phyloP scores from a whole-genome alignment of 208 protist species.

The Crithidia bombi region DNA sequence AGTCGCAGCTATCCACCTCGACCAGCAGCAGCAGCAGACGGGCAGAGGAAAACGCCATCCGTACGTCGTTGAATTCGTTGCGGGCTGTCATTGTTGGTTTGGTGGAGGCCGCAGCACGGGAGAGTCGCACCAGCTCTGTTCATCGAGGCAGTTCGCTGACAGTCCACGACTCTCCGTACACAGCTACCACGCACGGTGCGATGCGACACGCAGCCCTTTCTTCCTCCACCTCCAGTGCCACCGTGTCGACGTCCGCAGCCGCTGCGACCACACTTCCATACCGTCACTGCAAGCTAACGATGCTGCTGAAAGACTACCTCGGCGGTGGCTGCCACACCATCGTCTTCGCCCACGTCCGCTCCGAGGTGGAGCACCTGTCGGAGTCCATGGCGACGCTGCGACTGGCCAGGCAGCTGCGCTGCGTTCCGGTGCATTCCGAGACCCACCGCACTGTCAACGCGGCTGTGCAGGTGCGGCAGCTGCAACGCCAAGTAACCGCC shows the following conservation, averaged over 20 bases:
- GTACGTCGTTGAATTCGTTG: slow-evolving; percentile 91
- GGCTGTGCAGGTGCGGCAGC: slow-evolving; percentile 63
- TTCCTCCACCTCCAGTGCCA: not conserved
- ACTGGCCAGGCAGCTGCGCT: slow-evolving; percentile 89
- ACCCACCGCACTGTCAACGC: slow-evolving; percentile 77
- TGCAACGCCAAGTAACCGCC: slow-evolving; percentile 82
- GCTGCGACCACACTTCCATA: slow-evolving; percentile 37
- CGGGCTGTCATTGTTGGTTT: slow-evolving; percentile 91
- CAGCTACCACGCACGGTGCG: not conserved
- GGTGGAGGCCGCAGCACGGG: slow-evolving; percentile 8
- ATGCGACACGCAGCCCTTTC: not conserved
- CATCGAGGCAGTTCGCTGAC: not conserved
- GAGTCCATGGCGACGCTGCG: slow-evolving; percentile 87
- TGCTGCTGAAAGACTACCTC: slow-evolving; percentile 86
- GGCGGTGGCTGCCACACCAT: slow-evolving; percentile 81
- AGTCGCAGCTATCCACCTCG: too few relatives aligned
- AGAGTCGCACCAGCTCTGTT: not conserved
- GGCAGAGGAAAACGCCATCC: slow-evolving; percentile 14
- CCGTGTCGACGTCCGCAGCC: not conserved
- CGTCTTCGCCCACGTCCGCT: slow-evolving; percentile 89
- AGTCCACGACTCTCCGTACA: not conserved
- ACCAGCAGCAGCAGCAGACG: not conserved
- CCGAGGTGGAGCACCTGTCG: slow-evolving; percentile 51
- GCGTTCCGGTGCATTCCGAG: slow-evolving; percentile 71
- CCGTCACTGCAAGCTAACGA: slow-evolving; percentile 91